A percentile compares a stretch with the other conserved stretches of the same genome.
Conservation (phyloP, 768 basidiomycete genomes). For the Tubosaeta sp. region DNA sequence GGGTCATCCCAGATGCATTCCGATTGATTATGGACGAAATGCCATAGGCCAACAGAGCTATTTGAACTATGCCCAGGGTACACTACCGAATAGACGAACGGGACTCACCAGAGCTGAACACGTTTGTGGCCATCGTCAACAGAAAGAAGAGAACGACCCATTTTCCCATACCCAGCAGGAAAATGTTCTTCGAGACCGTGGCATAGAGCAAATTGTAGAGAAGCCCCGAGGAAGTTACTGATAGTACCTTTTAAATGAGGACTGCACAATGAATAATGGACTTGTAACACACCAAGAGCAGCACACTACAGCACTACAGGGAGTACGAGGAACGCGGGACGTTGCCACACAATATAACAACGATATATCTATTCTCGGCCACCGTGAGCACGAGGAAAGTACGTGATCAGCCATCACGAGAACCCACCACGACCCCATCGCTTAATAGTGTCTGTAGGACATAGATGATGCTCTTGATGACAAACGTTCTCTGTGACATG, state of each 20-base stretch:
- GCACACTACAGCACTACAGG: constrained; percentile 17
- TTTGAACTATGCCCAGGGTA: neutral
- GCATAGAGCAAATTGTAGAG: constrained; percentile 2
- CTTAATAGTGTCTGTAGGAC: constrained; percentile 22
- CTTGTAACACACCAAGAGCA: constrained; percentile 13
- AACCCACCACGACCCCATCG: constrained; percentile 15
- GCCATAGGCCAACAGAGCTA: constrained; percentile 16
- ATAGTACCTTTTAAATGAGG: neutral
- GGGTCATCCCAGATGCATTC: constrained; percentile 5
- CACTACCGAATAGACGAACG: neutral
- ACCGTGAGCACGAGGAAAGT: neutral
- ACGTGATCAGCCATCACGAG: neutral
- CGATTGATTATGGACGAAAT: constrained; percentile 13
- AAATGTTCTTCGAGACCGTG: neutral
- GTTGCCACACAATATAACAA: constrained; percentile 21
- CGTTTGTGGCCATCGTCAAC: constrained; percentile 19
- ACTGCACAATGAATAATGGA: neutral
- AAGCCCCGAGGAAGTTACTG: constrained; percentile 9
- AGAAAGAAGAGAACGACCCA: constrained; percentile 18
- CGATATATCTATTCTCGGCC: constrained; percentile 17
- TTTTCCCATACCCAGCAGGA: neutral
- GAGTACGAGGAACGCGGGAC: constrained; percentile 6
- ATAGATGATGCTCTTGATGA: constrained; percentile 28
- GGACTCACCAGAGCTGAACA: constrained; percentile 17
- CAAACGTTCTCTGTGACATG: constrained; percentile 24